Conservation (phyloP, 164 flowering plant genomes). For the Cinnamomum micranthum region DNA sequence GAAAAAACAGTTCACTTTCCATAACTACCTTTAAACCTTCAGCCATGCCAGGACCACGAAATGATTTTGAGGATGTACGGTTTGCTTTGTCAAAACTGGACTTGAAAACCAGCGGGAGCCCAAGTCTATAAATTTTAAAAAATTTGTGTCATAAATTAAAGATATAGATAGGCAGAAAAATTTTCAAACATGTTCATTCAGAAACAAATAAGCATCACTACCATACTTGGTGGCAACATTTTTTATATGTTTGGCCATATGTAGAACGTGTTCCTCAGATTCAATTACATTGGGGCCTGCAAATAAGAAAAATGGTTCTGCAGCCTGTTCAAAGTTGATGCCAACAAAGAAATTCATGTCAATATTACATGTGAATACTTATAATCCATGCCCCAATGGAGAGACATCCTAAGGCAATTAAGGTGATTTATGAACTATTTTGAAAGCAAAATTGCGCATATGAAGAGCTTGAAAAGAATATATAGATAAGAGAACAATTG, state of each 20-base stretch:
- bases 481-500: not conserved
- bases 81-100: constrained; percentile 98
- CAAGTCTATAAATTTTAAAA: constrained; percentile 46
- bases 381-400: not conserved
- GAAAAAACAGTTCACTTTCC: not conserved
- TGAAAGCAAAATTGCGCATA: not conserved
- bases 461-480: not conserved
- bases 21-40: constrained; percentile 80
- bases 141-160: not conserved
- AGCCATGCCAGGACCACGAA: constrained; percentile 88
- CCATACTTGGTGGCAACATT: constrained; percentile 65
- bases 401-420: not conserved
- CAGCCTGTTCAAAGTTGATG: constrained; percentile 33
- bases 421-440: not conserved
- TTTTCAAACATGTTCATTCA: constrained; percentile 1
- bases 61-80: constrained; percentile 91
- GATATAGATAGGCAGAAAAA: not conserved
- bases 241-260: constrained; percentile 80
- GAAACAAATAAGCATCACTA: not conserved
- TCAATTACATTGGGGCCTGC: constrained; percentile 99
- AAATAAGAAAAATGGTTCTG: constrained; percentile 84
- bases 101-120: constrained; percentile 82
- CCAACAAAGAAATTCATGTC: not conserved
- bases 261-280: constrained; percentile 84
- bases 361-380: not conserved